These are phyloP conservation scores for Tetrahymena malaccensis DNA, from an alignment of 73 alveolate genomes.

Conservation along the genomic window DNA sequence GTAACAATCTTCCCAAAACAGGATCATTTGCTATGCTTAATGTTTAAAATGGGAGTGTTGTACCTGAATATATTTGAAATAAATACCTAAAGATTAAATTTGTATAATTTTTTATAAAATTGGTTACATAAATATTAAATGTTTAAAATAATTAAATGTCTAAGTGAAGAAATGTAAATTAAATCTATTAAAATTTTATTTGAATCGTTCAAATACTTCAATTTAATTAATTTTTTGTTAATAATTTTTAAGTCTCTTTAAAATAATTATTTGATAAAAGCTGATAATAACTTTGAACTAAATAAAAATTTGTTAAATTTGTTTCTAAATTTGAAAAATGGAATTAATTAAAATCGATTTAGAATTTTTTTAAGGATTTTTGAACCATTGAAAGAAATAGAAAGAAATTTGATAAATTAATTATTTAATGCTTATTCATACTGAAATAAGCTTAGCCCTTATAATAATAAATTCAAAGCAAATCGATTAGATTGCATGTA, in stretches of 20 bases:
- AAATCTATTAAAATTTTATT: too few relatives aligned
- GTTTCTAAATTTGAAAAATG: not conserved
- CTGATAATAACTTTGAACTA: not conserved
- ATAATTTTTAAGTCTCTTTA: too few relatives aligned
- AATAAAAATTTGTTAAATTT: too few relatives aligned
- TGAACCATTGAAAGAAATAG: not conserved
- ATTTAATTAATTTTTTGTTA: too few relatives aligned
- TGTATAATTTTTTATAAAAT: too few relatives aligned
- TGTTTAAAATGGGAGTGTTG: slow-evolving; percentile 46
- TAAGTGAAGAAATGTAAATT: not conserved
- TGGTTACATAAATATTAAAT: too few relatives aligned
- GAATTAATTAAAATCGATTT: not conserved
- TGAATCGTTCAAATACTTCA: not conserved
- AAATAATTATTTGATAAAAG: too few relatives aligned
- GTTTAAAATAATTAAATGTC: too few relatives aligned
- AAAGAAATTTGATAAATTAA: not conserved
- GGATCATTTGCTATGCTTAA: slow-evolving; percentile 63
- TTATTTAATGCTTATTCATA: too few relatives aligned
- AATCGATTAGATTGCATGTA: too few relatives aligned
- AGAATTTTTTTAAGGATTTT: not conserved
- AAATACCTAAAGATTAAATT: too few relatives aligned
- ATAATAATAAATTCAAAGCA: not conserved
- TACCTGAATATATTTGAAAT: slow-evolving; percentile 64
- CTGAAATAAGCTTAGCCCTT: not conserved
- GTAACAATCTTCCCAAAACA: slow-evolving; percentile 60